These are phyloP conservation scores for Leucogyrophana mollusca DNA, from an alignment of 768 basidiomycete genomes.

Conservation along the genomic window DNA sequence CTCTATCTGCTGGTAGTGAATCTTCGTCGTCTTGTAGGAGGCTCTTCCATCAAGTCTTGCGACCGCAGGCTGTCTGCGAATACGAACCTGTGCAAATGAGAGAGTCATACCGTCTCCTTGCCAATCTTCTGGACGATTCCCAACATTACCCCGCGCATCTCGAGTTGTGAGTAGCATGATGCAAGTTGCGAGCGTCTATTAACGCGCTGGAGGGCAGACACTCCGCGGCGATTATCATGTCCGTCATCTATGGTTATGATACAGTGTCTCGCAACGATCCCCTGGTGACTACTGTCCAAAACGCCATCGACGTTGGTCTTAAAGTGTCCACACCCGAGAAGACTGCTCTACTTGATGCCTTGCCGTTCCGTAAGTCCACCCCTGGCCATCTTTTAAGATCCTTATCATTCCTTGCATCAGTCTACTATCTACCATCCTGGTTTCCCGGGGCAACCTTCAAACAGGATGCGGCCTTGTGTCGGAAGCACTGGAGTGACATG, in stretches of 20 bases:
- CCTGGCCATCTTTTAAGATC: not conserved
- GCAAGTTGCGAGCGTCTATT: too few relatives aligned
- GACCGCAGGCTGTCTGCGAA: not conserved
- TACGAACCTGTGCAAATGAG: constrained; percentile 1
- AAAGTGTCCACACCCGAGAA: constrained; percentile 18
- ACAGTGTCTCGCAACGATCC: not conserved
- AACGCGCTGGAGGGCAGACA: too few relatives aligned
- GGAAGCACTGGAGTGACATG: constrained; percentile 15
- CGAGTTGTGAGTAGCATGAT: constrained; percentile 3
- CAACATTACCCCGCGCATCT: not conserved
- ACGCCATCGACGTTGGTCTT: constrained; percentile 8
- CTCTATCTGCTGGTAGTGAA: too few relatives aligned
- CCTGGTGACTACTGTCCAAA: not conserved
- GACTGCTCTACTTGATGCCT: not conserved
- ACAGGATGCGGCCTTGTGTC: constrained; percentile 15
- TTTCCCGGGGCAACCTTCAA: constrained; percentile 22
- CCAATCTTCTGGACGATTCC: not conserved
- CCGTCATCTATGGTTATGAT: not conserved
- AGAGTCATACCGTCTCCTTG: constrained; percentile 2
- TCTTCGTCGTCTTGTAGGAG: constrained; percentile 1
- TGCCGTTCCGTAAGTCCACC: not conserved
- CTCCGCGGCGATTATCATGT: constrained; percentile 9
- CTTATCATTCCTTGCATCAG: constrained; percentile 5
- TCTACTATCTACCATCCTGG: constrained; percentile 23
- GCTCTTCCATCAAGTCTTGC: constrained; percentile 11